These are phyloP conservation scores for Pseudopithomyces maydicus DNA, from an alignment of 2,329 filamentous ascomycete species.

Conservation along the genomic window DNA sequence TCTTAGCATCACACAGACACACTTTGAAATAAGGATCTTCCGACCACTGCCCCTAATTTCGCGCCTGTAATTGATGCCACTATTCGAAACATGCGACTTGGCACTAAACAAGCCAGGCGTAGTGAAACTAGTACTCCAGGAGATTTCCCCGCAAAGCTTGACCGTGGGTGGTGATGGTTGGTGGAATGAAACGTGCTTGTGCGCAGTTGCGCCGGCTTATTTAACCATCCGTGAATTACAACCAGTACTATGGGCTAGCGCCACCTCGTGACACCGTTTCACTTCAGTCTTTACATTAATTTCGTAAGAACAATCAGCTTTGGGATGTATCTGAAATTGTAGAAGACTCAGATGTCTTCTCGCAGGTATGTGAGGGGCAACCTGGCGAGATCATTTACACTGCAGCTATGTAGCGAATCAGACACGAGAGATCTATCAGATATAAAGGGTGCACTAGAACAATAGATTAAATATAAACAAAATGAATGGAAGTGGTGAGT, in stretches of 20 bases:
- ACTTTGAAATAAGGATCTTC: background rate
- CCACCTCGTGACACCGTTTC: no score
- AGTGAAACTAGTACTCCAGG: background rate
- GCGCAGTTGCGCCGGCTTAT: background rate
- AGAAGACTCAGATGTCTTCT: no score
- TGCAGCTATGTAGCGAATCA: no score
- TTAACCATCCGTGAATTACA: slow-evolving; percentile 7
- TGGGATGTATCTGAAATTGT: no score
- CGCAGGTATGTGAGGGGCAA: no score
- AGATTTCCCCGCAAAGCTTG: slow-evolving; percentile 2
- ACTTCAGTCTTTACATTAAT: no score
- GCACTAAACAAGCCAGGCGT: background rate
- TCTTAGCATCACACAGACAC: background rate
- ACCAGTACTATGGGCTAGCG: background rate
- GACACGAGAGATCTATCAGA: no score
- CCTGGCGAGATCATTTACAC: no score
- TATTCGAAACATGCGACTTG: background rate
- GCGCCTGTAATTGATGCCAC: slow-evolving; percentile 7
- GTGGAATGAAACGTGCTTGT: slow-evolving; percentile 6
- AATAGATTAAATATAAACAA: no score
- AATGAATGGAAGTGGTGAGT: no score
- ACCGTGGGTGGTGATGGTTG: slow-evolving; percentile 2
- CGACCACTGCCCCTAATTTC: slow-evolving; percentile 6
- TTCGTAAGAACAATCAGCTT: no score
- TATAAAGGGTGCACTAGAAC: no score